Evolutionary conservation across 140 eudicot species (phyloP).

Genomic region (Cichorium intybus): DNA sequence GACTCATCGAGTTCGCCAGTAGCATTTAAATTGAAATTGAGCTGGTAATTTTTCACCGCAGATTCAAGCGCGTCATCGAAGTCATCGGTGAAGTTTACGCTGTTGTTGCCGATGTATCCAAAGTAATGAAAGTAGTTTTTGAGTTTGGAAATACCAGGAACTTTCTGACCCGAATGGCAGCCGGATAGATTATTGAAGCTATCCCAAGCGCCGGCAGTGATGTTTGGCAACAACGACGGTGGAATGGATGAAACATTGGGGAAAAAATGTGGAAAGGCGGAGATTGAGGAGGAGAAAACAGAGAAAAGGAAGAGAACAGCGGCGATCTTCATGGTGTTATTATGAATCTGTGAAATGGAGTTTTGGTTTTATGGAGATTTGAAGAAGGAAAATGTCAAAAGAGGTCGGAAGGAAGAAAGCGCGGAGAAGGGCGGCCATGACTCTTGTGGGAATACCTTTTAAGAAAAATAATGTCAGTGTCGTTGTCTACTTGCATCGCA

Average conservation of each 20-base stretch:
- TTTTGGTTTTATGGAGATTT: conserved; percentile 9
- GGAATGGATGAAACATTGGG: conserved; percentile 53
- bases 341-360: background rate
- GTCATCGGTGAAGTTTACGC: conserved; percentile 35
- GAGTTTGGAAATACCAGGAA: conserved; percentile 42
- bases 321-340: background rate
- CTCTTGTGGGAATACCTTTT: background rate
- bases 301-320: background rate
- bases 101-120: conserved; percentile 42
- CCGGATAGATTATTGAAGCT: conserved; percentile 40
- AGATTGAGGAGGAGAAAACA: background rate
- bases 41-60: conserved; percentile 61
- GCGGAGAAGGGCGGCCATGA: conserved; percentile 13
- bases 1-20: conserved; percentile 68
- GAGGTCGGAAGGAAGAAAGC: conserved; percentile 9
- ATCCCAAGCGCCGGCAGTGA: conserved; percentile 44
- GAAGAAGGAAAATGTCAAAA: background rate
- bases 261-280: conserved; percentile 38
- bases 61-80: conserved; percentile 50
- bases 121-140: conserved; percentile 56
- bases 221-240: conserved; percentile 35
- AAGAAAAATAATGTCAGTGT: background rate
- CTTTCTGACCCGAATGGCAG: conserved; percentile 41
- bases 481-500: background rate
- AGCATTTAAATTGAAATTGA: conserved; percentile 52